Evolutionary conservation across 2,329 filamentous ascomycete genomes (phyloP).

Genomic region (Botrytis tulipae): DNA sequence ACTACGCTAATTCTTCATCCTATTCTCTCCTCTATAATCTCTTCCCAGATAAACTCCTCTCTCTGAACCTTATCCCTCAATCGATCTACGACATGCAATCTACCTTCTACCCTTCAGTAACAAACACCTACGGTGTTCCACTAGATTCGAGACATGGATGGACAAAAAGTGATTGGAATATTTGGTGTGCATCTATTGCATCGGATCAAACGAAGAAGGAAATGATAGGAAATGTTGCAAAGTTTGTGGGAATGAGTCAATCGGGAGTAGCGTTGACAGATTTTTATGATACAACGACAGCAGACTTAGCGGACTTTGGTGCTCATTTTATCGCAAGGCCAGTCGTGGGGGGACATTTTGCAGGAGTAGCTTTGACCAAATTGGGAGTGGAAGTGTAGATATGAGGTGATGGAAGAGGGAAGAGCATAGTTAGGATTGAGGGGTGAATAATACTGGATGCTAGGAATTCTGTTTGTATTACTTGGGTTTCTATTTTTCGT

Average conservation of each 20-base stretch:
- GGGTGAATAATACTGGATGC: neutral
- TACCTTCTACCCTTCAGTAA: constrained; percentile 69
- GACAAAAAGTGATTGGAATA: constrained; percentile 64
- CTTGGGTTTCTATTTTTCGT: neutral
- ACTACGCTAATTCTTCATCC: constrained; percentile 53
- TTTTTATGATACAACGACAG: neutral
- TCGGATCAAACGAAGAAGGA: neutral
- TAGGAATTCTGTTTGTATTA: neutral
- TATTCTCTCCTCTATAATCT: constrained; percentile 67
- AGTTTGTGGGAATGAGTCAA: neutral
- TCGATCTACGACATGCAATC: constrained; percentile 76
- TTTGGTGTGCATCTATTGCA: constrained; percentile 23
- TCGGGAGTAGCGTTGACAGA: neutral
- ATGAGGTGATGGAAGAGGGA: neutral
- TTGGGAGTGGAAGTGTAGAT: neutral
- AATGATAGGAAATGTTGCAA: neutral
- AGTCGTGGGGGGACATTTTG: constrained; percentile 1
- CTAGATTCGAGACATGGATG: constrained; percentile 78
- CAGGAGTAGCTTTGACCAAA: neutral
- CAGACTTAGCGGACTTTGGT: neutral
- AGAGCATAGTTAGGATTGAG: no score
- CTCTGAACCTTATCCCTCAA: constrained; percentile 72
- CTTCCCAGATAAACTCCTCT: constrained; percentile 75
- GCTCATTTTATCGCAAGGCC: neutral
- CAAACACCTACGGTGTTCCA: constrained; percentile 75